Conservation (phyloP, 2,329 filamentous ascomycete genomes). For the Ascochyta fabae region DNA sequence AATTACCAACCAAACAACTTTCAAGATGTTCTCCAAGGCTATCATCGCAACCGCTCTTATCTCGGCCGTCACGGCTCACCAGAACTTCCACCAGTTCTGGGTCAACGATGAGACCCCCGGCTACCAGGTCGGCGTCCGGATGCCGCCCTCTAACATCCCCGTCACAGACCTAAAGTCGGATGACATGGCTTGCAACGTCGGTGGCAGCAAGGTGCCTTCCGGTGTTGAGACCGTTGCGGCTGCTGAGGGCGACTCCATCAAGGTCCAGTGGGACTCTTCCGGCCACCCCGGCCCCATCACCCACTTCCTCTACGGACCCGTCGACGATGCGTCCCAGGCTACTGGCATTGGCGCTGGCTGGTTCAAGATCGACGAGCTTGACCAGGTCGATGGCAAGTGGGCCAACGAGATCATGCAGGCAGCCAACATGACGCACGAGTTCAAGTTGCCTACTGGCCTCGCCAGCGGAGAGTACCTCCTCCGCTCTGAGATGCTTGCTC, state of each 20-base stretch:
- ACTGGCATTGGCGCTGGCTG: slow-evolving; percentile 42
- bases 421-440: slow-evolving; percentile 45
- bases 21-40: slow-evolving; percentile 43
- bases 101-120: slow-evolving; percentile 40
- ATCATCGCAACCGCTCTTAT: slow-evolving; percentile 34
- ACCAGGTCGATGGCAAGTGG: slow-evolving; percentile 40
- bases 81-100: slow-evolving; percentile 43
- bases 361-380: slow-evolving; percentile 48
- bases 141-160: slow-evolving; percentile 44
- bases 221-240: slow-evolving; percentile 38
- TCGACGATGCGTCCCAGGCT: slow-evolving; percentile 61
- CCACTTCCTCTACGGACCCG: slow-evolving; percentile 46
- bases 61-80: slow-evolving; percentile 40
- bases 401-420: slow-evolving; percentile 47
- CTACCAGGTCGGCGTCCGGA: slow-evolving; percentile 43
- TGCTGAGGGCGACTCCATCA: slow-evolving; percentile 41
- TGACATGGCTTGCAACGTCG: slow-evolving; percentile 46
- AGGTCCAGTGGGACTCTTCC: slow-evolving; percentile 43
- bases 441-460: slow-evolving; percentile 50
- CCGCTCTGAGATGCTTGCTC: slow-evolving; percentile 55
- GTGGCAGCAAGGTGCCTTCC: slow-evolving; percentile 36
- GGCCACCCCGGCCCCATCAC: slow-evolving; percentile 45
- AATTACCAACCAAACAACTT: slow-evolving; percentile 10
- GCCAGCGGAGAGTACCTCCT: slow-evolving; percentile 51
- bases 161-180: slow-evolving; percentile 41